Conservation (phyloP, 441 rosid species). For the Populus trichocarpa region DNA sequence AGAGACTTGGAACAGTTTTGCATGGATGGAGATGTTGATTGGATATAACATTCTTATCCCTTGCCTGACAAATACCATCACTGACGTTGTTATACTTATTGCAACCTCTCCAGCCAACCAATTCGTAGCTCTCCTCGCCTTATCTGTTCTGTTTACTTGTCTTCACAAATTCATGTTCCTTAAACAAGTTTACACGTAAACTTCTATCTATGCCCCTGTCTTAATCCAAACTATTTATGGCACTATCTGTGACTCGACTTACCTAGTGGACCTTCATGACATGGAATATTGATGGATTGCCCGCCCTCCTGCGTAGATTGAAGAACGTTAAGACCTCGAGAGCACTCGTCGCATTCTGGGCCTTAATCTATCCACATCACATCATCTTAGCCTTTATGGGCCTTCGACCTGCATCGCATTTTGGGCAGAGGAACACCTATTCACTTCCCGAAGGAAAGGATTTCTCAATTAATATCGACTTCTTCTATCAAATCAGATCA, state of each 20-base stretch:
- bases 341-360: too few relatives aligned
- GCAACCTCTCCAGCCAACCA: slow-evolving; percentile 12
- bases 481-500: too few relatives aligned
- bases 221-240: neutral
- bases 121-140: neutral
- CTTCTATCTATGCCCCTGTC: neutral
- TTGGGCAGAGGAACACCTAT: neutral
- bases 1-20: neutral
- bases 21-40: neutral
- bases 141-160: neutral
- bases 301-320: too few relatives aligned
- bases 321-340: too few relatives aligned
- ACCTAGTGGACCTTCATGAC: neutral
- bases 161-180: neutral
- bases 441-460: neutral
- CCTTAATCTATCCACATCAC: neutral
- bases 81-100: neutral
- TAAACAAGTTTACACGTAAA: neutral
- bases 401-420: neutral
- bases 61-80: slow-evolving; percentile 1
- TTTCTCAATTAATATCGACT: too few relatives aligned
- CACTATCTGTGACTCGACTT: neutral
- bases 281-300: neutral
- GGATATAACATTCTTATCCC: slow-evolving; percentile 29
- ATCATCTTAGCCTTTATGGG: neutral